These are phyloP conservation scores for Oxytropis ochrocephala DNA, from an alignment of 306 rosid species.

Conservation along the genomic window DNA sequence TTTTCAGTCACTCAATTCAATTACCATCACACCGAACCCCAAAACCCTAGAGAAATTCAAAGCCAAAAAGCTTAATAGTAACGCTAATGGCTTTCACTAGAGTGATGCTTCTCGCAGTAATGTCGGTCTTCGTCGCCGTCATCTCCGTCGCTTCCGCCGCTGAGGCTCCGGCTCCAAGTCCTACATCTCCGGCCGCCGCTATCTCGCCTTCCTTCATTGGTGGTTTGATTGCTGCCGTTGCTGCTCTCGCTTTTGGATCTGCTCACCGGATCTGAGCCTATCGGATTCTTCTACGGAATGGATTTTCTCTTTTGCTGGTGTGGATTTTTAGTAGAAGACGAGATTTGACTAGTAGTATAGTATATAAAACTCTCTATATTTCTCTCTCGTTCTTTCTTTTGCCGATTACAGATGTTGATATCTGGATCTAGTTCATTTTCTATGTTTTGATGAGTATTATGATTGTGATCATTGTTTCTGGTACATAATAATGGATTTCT, in stretches of 20 bases:
- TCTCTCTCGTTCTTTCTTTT: background rate
- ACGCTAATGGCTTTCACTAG: slow-evolving; percentile 55
- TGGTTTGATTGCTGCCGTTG: slow-evolving; percentile 35
- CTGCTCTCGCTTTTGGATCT: slow-evolving; percentile 67
- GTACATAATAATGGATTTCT: slow-evolving; percentile 31
- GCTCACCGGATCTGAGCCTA: slow-evolving; percentile 44
- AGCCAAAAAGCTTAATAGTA: background rate
- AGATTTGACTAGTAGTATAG: slow-evolving; percentile 24
- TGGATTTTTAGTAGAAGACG: slow-evolving; percentile 20
- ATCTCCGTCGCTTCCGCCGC: slow-evolving; percentile 28
- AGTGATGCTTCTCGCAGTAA: slow-evolving; percentile 27
- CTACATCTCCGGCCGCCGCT: slow-evolving; percentile 46
- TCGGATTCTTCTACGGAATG: background rate
- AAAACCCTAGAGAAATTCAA: background rate
- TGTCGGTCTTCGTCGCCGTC: slow-evolving; percentile 36
- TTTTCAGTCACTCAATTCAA: fast-evolving
- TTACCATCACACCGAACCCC: slow-evolving; percentile 19
- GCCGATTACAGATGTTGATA: slow-evolving; percentile 1
- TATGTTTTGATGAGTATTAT: slow-evolving; percentile 9
- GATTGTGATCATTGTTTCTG: slow-evolving; percentile 23
- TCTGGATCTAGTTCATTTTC: slow-evolving; percentile 11
- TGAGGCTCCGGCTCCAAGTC: slow-evolving; percentile 78
- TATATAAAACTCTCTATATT: slow-evolving; percentile 12
- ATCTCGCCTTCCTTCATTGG: slow-evolving; percentile 49
- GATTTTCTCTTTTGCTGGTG: slow-evolving; percentile 14